Evolutionary conservation across 75 land plant genomes (phyloP).

Genomic region (Sequoia sempervirens): DNA sequence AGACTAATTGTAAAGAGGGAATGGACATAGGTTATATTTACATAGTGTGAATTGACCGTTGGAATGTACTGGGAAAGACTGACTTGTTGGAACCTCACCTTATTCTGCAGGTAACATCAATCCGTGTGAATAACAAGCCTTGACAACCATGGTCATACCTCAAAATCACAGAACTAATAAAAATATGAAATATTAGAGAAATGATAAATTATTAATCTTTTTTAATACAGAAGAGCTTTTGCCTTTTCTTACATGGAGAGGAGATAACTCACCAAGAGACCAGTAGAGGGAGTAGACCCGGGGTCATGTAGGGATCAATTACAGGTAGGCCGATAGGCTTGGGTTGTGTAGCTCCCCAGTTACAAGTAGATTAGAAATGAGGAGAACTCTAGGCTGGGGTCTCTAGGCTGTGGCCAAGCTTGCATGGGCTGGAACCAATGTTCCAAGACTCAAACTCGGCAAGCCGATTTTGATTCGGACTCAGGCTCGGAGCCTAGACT

Average conservation of each 20-base stretch:
- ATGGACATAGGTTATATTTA: background rate
- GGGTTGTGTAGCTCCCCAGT: too few species aligned
- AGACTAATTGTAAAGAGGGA: background rate
- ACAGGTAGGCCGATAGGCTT: background rate
- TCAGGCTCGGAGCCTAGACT: too few species aligned
- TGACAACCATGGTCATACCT: background rate
- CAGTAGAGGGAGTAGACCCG: background rate
- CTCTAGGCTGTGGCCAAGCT: too few species aligned
- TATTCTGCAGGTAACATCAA: background rate
- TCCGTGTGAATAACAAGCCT: background rate
- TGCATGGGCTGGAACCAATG: too few species aligned
- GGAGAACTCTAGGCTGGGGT: background rate
- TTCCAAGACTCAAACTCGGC: too few species aligned
- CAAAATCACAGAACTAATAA: background rate
- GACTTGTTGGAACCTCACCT: background rate
- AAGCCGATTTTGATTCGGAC: too few species aligned
- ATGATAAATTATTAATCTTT: too few species aligned
- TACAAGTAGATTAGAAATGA: background rate
- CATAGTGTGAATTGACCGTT: background rate
- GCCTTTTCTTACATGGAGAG: too few species aligned
- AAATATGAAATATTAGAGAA: background rate
- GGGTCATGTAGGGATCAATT: too few species aligned
- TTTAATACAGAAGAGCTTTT: too few species aligned
- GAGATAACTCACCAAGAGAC: background rate
- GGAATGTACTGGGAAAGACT: background rate